Conservation (phyloP, 176 grass and related monocot genomes). For the Alloteropsis semialata region DNA sequence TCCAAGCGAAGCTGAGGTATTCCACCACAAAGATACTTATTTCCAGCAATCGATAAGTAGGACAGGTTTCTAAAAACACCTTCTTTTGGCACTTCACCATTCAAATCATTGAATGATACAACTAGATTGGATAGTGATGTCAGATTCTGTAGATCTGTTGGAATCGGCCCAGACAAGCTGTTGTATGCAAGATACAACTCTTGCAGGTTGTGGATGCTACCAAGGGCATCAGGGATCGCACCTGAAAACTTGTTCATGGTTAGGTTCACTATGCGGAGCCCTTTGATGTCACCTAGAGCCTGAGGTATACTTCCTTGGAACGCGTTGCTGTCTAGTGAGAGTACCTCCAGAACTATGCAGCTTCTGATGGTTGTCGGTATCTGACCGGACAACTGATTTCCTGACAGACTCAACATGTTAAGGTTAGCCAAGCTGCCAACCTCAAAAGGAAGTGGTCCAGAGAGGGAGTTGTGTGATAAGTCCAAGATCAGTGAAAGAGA, state of each 20-base stretch:
- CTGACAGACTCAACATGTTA: not conserved
- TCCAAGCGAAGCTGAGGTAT: not conserved
- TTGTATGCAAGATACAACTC: conserved; percentile 25
- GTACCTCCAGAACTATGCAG: not conserved
- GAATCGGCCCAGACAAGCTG: conserved; percentile 28
- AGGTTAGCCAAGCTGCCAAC: conserved; percentile 1
- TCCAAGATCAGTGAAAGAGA: not conserved
- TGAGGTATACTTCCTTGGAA: conserved; percentile 33
- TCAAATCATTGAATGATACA: conserved; percentile 37
- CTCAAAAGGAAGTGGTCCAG: not conserved
- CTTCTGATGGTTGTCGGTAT: conserved; percentile 11
- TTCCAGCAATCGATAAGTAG: conserved; percentile 10
- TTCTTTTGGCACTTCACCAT: conserved; percentile 18
- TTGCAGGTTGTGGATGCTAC: not conserved
- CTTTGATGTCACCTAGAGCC: conserved; percentile 16
- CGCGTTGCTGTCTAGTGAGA: conserved; percentile 23
- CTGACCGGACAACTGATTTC: conserved; percentile 10
- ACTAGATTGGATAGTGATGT: not conserved
- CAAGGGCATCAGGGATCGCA: conserved; percentile 9
- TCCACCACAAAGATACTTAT: conserved; percentile 27
- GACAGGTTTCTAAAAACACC: conserved; percentile 30
- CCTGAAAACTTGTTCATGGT: conserved; percentile 35
- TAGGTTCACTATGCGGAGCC: conserved; percentile 24
- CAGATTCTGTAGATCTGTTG: conserved; percentile 14
- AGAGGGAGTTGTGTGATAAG: not conserved